These are phyloP conservation scores for Fremontodendron californicum DNA, from an alignment of 345 rosid species.

Conservation along the genomic window DNA sequence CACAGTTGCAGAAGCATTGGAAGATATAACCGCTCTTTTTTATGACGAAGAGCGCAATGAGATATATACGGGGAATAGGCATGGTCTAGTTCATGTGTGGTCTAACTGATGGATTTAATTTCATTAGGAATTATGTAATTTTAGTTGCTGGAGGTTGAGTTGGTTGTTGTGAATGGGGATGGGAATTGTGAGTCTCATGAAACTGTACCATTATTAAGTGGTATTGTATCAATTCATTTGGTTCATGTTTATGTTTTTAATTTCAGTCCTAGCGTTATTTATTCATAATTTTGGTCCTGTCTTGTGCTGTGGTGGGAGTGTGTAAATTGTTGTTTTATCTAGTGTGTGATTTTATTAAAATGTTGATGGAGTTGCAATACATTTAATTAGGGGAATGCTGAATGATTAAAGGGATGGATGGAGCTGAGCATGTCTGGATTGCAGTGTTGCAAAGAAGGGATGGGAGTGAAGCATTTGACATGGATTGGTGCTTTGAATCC, in stretches of 20 bases:
- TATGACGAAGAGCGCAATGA: conserved; percentile 75
- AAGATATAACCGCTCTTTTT: conserved; percentile 75
- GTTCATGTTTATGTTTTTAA: no score
- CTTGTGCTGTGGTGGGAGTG: no score
- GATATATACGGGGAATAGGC: conserved; percentile 68
- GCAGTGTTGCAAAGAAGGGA: no score
- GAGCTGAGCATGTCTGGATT: no score
- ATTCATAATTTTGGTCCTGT: no score
- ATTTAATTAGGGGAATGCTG: no score
- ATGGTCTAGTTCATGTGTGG: conserved; percentile 74
- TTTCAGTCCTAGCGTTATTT: not conserved
- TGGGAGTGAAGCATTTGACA: no score
- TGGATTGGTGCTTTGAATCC: no score
- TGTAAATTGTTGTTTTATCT: no score
- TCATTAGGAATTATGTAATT: not conserved
- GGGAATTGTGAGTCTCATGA: not conserved
- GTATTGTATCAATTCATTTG: conserved; percentile 4
- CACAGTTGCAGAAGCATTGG: conserved; percentile 62
- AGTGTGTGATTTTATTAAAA: no score
- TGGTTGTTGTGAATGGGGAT: not conserved
- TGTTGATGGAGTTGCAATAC: no score
- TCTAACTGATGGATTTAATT: conserved; percentile 38
- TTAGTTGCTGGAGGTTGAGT: not conserved
- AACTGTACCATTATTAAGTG: not conserved
- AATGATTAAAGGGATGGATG: no score